These are phyloP conservation scores for Dipteronia dyeriana DNA, from an alignment of 345 rosid genomes.

Conservation along the genomic window DNA sequence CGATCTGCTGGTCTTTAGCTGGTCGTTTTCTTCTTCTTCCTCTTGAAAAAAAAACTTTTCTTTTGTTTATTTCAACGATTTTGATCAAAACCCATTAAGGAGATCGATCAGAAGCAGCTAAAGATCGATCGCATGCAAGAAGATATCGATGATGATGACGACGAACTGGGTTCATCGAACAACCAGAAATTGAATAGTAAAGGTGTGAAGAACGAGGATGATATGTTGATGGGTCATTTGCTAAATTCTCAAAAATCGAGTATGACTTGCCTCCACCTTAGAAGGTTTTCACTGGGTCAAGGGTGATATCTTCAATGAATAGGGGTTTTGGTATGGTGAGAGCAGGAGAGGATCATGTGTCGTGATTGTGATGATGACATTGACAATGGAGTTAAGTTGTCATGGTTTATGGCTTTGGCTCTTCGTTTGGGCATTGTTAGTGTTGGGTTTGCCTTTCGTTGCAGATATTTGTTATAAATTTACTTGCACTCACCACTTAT, in stretches of 20 bases:
- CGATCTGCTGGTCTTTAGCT: no score
- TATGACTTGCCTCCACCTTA: constrained; percentile 55
- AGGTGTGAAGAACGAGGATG: constrained; percentile 22
- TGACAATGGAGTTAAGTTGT: constrained; percentile 13
- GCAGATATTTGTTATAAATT: constrained; percentile 24
- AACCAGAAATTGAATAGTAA: constrained; percentile 16
- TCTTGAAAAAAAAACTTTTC: neutral
- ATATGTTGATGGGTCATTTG: constrained; percentile 27
- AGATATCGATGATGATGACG: constrained; percentile 18
- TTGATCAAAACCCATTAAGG: neutral
- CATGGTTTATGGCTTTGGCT: constrained; percentile 41
- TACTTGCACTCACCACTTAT: neutral
- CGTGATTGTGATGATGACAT: constrained; percentile 3
- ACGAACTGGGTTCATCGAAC: constrained; percentile 23
- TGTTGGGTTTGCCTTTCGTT: constrained; percentile 42
- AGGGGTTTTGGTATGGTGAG: constrained; percentile 11
- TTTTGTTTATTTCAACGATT: neutral
- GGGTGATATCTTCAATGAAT: constrained; percentile 24
- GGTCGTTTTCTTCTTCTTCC: no score
- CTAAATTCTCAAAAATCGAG: constrained; percentile 18
- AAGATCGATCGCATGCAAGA: neutral
- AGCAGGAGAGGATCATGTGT: neutral
- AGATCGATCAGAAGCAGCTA: no score
- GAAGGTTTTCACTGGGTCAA: constrained; percentile 42
- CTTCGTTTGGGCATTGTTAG: constrained; percentile 53